These are phyloP conservation scores for Theobroma cacao DNA, from an alignment of 345 rosid species.

Conservation along the genomic window DNA sequence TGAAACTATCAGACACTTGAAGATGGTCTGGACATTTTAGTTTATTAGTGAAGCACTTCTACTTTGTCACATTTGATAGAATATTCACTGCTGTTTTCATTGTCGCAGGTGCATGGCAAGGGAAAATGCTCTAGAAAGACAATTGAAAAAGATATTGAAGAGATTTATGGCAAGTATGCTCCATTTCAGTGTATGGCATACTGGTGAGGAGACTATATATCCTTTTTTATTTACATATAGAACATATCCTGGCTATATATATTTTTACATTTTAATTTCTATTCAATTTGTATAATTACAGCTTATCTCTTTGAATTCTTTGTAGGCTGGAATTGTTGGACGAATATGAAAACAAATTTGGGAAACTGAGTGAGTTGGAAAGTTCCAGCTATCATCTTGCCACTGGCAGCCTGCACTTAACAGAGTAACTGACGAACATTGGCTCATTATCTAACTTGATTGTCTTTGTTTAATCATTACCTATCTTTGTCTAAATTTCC, in stretches of 20 bases:
- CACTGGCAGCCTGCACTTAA: neutral
- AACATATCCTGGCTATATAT: neutral
- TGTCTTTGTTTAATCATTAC: too few species aligned
- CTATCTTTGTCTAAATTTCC: neutral
- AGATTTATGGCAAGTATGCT: constrained; percentile 21
- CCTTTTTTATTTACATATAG: constrained; percentile 31
- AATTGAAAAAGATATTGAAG: constrained; percentile 12
- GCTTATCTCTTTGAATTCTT: neutral
- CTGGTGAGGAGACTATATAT: neutral
- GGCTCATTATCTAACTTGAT: neutral
- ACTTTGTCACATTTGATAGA: too few species aligned
- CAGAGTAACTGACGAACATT: too few species aligned
- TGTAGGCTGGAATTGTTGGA: constrained; percentile 30
- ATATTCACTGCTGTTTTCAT: neutral
- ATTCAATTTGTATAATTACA: too few species aligned
- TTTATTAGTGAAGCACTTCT: too few species aligned
- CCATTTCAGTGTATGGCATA: neutral
- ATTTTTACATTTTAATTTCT: neutral
- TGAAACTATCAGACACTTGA: constrained; percentile 42
- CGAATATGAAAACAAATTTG: constrained; percentile 26
- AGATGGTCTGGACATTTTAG: neutral
- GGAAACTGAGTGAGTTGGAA: constrained; percentile 35
- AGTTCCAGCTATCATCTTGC: constrained; percentile 9
- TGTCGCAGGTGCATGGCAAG: constrained; percentile 30
- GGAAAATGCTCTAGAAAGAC: constrained; percentile 9